A percentile compares a stretch with the other conserved stretches of the same genome.
These are phyloP conservation scores for Symmetrospora coprosmae DNA, from an alignment of 768 basidiomycete genomes.

Conservation along the genomic window DNA sequence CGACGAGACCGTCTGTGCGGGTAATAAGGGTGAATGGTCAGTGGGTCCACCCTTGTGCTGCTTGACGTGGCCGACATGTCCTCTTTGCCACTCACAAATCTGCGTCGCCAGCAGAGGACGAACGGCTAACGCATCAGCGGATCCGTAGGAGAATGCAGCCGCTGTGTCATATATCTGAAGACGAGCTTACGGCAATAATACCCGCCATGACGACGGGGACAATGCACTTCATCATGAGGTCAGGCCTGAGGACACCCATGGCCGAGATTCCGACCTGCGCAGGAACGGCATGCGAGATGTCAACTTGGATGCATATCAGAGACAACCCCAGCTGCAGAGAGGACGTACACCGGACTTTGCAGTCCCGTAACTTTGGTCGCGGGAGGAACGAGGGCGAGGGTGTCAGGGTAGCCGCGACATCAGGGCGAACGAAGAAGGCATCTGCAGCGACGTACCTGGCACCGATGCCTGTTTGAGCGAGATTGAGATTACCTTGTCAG, in stretches of 20 bases:
- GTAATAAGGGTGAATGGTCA: background rate
- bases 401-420: background rate
- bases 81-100: constrained; percentile 24
- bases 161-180: no score
- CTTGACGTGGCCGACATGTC: no score
- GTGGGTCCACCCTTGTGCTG: no score
- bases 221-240: constrained; percentile 92
- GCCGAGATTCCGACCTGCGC: constrained; percentile 64
- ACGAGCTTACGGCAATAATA: constrained; percentile 83
- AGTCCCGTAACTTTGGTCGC: constrained; percentile 67
- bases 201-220: constrained; percentile 99
- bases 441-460: constrained; percentile 28
- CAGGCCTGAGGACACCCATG: constrained; percentile 92
- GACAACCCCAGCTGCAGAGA: background rate
- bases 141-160: no score
- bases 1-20: constrained; percentile 78
- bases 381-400: background rate
- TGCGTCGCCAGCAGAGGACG: no score
- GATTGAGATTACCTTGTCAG: background rate
- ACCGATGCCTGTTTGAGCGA: constrained; percentile 31
- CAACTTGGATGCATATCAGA: background rate
- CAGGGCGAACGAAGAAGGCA: background rate
- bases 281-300: background rate
- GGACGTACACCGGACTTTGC: constrained; percentile 77
- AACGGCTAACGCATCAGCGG: no score